Evolutionary conservation across 495 filamentous ascomycete genomes (phyloP).

Genomic region (Penicillium cataractarum): DNA sequence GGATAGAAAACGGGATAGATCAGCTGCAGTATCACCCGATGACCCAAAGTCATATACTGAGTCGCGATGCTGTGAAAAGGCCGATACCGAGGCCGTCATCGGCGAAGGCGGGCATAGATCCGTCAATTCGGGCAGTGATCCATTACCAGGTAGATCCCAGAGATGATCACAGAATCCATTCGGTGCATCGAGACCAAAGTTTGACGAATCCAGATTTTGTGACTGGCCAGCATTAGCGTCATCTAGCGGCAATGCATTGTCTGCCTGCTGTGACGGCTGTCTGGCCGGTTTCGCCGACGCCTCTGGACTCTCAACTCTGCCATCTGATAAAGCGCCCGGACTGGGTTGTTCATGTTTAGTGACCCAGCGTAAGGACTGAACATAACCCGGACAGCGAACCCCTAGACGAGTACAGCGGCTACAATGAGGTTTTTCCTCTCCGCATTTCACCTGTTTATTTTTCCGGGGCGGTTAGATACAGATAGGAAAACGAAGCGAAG

Average conservation of each 20-base stretch:
- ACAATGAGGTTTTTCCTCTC: conserved; percentile 57
- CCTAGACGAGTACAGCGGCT: conserved; percentile 53
- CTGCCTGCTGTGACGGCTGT: conserved; percentile 2
- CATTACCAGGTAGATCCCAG: conserved; percentile 40
- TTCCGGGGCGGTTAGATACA: neutral
- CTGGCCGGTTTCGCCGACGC: conserved; percentile 9
- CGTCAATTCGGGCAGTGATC: conserved; percentile 39
- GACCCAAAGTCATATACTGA: conserved; percentile 32
- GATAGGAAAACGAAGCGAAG: neutral
- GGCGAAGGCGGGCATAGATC: conserved; percentile 38
- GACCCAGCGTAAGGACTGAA: conserved; percentile 56
- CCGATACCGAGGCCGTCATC: conserved; percentile 16
- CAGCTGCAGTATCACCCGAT: conserved; percentile 26
- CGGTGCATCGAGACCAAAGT: conserved; percentile 25
- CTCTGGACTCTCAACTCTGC: conserved; percentile 18
- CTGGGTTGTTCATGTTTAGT: conserved; percentile 48
- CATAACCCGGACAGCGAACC: conserved; percentile 56
- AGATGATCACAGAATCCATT: conserved; percentile 36
- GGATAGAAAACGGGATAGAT: conserved; percentile 40
- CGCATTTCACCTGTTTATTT: conserved; percentile 55
- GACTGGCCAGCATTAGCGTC: conserved; percentile 7
- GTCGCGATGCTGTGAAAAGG: conserved; percentile 25
- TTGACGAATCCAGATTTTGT: conserved; percentile 12
- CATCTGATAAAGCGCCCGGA: conserved; percentile 23
- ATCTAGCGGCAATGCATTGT: conserved; percentile 12